Conservation (phyloP, 2,329 filamentous ascomycete genomes). For the Colletotrichum sp. region DNA sequence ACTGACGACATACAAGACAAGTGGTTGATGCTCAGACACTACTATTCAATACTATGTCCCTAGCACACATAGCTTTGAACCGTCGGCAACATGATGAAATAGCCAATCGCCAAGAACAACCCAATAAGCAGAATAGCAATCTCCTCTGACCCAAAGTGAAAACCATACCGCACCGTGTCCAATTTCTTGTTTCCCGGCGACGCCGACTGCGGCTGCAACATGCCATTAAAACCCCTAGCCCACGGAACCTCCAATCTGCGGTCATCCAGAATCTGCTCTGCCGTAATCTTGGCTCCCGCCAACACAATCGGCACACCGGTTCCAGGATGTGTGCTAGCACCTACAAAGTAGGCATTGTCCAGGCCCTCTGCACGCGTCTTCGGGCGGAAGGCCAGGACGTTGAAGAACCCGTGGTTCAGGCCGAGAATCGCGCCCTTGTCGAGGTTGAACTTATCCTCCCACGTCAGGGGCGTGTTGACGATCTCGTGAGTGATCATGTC, state of each 20-base stretch:
- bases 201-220: conserved; percentile 4
- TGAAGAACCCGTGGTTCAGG: conserved; percentile 75
- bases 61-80: neutral
- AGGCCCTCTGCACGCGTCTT: conserved; percentile 58
- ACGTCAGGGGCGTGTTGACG: conserved; percentile 69
- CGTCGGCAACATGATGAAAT: neutral
- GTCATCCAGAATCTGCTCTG: conserved; percentile 48
- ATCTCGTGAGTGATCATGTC: conserved; percentile 62
- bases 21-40: too few relatives aligned
- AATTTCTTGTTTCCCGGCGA: conserved; percentile 1
- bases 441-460: conserved; percentile 74
- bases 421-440: conserved; percentile 78
- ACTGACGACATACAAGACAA: too few relatives aligned
- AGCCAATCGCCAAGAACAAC: neutral
- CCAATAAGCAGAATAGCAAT: conserved; percentile 2
- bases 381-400: conserved; percentile 71
- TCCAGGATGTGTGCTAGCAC: conserved; percentile 77
- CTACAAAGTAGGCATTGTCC: conserved; percentile 70
- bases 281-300: conserved; percentile 68
- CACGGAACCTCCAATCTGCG: conserved; percentile 33
- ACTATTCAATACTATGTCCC: too few relatives aligned
- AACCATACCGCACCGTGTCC: conserved; percentile 8
- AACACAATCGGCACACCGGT: conserved; percentile 78
- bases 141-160: conserved; percentile 23
- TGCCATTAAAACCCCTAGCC: conserved; percentile 18